Percentiles rank a stretch among this genome's conserved stretches.
These are phyloP conservation scores for Sarcomyxa edulis DNA, from an alignment of 768 basidiomycete genomes.

Conservation along the genomic window DNA sequence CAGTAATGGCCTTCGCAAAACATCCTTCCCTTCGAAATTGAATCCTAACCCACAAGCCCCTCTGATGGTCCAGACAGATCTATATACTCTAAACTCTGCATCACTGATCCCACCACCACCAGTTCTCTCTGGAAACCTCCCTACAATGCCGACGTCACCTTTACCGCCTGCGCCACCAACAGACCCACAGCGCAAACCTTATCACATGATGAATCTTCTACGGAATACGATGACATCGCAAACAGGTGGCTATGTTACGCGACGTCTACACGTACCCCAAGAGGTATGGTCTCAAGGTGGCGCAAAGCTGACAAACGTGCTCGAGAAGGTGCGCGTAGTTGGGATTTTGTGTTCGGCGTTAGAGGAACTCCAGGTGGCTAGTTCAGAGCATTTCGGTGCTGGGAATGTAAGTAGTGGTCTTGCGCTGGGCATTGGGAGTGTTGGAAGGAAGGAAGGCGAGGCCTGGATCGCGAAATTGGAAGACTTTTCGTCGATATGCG, in stretches of 20 bases:
- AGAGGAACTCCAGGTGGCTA: constrained; percentile 70
- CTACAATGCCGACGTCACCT: constrained; percentile 73
- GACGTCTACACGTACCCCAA: constrained; percentile 79
- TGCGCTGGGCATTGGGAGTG: constrained; percentile 69
- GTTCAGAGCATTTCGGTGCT: constrained; percentile 71
- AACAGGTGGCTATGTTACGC: constrained; percentile 86
- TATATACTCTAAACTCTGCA: constrained; percentile 25
- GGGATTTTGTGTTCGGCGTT: constrained; percentile 74
- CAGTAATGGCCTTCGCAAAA: constrained; percentile 41
- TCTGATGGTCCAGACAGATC: constrained; percentile 46
- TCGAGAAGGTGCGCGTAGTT: constrained; percentile 84
- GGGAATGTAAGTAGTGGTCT: constrained; percentile 74
- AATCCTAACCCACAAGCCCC: constrained; percentile 44
- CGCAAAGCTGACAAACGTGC: constrained; percentile 74
- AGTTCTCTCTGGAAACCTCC: constrained; percentile 50
- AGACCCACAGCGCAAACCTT: constrained; percentile 78
- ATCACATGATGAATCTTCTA: constrained; percentile 84
- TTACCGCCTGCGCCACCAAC: constrained; percentile 68
- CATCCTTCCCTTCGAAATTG: constrained; percentile 56
- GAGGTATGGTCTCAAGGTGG: constrained; percentile 92
- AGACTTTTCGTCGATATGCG: constrained; percentile 75
- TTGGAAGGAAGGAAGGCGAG: constrained; percentile 75
- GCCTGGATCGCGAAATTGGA: constrained; percentile 75
- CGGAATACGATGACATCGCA: constrained; percentile 72
- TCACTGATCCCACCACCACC: constrained; percentile 42